Percentiles rank a stretch among this genome's conserved stretches.
Conservation (phyloP, 768 basidiomycete genomes). For the Melanogaster broomeanus region DNA sequence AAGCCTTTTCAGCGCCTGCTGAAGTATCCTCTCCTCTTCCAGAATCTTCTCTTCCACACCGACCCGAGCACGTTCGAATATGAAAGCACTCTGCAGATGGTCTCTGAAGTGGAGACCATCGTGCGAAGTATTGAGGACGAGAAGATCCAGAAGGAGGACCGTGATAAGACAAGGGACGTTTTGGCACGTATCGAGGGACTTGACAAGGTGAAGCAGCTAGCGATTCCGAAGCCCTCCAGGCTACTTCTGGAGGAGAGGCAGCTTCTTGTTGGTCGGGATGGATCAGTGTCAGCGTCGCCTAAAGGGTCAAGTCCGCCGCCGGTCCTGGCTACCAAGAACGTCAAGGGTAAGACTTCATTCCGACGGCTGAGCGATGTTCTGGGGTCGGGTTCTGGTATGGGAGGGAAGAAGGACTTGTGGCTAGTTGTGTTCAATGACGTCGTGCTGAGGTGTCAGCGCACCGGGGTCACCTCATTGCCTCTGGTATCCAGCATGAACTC, state of each 20-base stretch:
- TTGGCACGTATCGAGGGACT: constrained; percentile 96
- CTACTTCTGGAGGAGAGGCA: constrained; percentile 82
- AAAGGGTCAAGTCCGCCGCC: constrained; percentile 38
- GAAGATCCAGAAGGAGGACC: constrained; percentile 95
- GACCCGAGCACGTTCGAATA: constrained; percentile 98
- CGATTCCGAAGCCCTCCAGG: constrained; percentile 86
- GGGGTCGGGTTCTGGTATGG: constrained; percentile 50
- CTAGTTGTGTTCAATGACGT: constrained; percentile 96
- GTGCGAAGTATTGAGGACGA: constrained; percentile 98
- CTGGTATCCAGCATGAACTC: constrained; percentile 67
- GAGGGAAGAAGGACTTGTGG: constrained; percentile 89
- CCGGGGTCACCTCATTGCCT: constrained; percentile 85
- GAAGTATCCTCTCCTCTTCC: constrained; percentile 97
- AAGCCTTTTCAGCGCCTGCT: constrained; percentile 97
- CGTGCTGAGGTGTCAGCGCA: constrained; percentile 86
- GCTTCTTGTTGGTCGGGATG: constrained; percentile 40
- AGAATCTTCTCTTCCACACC: constrained; percentile 95
- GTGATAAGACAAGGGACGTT: constrained; percentile 92
- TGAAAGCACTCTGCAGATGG: constrained; percentile 94
- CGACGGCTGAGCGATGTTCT: constrained; percentile 91
- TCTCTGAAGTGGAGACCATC: constrained; percentile 94
- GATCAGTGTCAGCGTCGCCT: constrained; percentile 13
- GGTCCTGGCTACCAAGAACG: constrained; percentile 48
- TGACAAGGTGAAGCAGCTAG: constrained; percentile 91
- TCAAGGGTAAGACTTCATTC: constrained; percentile 84